These are phyloP conservation scores for Claviceps sp. DNA, from an alignment of 2,329 filamentous ascomycete species.

Conservation along the genomic window DNA sequence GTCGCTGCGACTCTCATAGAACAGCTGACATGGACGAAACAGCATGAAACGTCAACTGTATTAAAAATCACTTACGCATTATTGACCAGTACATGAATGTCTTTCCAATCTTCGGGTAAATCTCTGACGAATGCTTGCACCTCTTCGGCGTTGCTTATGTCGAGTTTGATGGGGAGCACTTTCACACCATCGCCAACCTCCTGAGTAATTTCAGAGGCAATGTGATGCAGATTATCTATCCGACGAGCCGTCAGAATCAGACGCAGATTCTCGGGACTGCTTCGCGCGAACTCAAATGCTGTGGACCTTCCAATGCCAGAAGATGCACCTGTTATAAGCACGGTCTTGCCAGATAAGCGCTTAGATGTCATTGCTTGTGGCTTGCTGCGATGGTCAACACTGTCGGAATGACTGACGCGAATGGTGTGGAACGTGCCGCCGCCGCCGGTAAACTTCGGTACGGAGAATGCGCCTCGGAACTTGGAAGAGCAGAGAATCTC, in stretches of 20 bases:
- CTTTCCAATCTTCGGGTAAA: constrained; percentile 68
- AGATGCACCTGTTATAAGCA: constrained; percentile 82
- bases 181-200: constrained; percentile 71
- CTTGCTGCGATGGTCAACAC: background rate
- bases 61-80: constrained; percentile 60
- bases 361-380: constrained; percentile 31
- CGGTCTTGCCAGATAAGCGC: constrained; percentile 84
- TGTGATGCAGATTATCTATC: constrained; percentile 59
- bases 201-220: constrained; percentile 62
- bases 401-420: background rate
- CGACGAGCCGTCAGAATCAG: constrained; percentile 83
- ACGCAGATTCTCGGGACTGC: constrained; percentile 64
- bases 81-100: constrained; percentile 84
- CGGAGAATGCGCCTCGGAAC: too few relatives aligned
- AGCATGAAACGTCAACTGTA: background rate
- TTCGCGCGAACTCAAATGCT: constrained; percentile 87
- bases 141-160: constrained; percentile 70
- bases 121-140: constrained; percentile 57
- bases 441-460: too few relatives aligned
- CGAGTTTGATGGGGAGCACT: constrained; percentile 70
- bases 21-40: background rate
- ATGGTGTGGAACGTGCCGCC: background rate
- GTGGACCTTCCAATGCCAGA: constrained; percentile 77
- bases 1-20: background rate
- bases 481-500: background rate